Evolutionary conservation across 2,329 filamentous ascomycete genomes (phyloP).

Genomic region (Fusarium nematophilum): DNA sequence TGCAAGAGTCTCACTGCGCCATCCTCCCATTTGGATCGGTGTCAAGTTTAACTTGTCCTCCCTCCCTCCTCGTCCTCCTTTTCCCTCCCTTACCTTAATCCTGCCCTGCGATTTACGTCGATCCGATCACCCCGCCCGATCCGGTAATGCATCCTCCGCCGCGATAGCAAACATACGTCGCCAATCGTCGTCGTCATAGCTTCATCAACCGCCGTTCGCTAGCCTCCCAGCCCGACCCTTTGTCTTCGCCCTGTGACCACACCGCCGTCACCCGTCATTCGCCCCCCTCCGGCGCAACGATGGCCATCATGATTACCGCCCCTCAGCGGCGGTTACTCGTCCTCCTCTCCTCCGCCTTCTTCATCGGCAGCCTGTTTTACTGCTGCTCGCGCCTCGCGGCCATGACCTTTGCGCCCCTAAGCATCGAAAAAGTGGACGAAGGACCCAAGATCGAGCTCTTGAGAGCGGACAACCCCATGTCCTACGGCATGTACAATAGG

Average conservation of each 20-base stretch:
- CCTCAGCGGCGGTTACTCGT: constrained; percentile 47
- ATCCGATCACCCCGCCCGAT: constrained; percentile 4
- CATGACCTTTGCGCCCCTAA: constrained; percentile 31
- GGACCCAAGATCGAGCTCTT: constrained; percentile 29
- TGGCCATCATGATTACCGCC: constrained; percentile 40
- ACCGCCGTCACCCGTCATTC: constrained; percentile 8
- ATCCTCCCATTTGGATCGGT: constrained; percentile 10
- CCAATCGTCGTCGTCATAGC: constrained; percentile 29
- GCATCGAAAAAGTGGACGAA: constrained; percentile 11
- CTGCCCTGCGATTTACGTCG: background rate
- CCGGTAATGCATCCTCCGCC: constrained; percentile 16
- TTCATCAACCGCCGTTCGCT: background rate
- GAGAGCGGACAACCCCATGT: constrained; percentile 52
- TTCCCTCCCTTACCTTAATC: background rate
- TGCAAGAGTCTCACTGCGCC: background rate
- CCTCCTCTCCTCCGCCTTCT: constrained; percentile 47
- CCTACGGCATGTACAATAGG: constrained; percentile 54
- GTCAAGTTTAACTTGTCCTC: constrained; percentile 3
- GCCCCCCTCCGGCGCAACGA: constrained; percentile 18
- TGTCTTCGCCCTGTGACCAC: constrained; percentile 4
- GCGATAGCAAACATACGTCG: background rate
- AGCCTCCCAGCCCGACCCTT: background rate
- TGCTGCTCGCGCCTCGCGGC: constrained; percentile 48
- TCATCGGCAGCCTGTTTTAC: constrained; percentile 49
- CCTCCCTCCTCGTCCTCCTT: background rate